Evolutionary conservation across 805 yeast species (phyloP).

Genomic region (Candida pseudofarinosa): DNA sequence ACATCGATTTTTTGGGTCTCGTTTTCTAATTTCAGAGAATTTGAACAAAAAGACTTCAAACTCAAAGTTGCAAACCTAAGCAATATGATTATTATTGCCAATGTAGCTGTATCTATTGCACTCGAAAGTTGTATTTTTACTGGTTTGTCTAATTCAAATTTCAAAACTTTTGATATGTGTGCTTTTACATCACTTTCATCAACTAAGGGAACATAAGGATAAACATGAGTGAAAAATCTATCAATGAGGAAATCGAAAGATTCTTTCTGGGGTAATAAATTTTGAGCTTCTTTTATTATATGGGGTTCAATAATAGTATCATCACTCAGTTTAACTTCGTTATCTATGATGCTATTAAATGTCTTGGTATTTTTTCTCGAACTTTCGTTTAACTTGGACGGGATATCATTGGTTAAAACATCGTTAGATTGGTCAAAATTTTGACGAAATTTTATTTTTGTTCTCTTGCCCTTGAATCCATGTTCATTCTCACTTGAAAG

Average conservation of each 20-base stretch:
- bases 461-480: background rate
- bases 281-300: slow-evolving; percentile 9
- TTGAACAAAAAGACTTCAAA: slow-evolving; percentile 20
- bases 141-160: background rate
- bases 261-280: slow-evolving; percentile 19
- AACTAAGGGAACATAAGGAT: slow-evolving; percentile 23
- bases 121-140: background rate
- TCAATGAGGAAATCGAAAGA: slow-evolving; percentile 23
- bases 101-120: background rate
- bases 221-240: slow-evolving; percentile 23
- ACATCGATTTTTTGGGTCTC: slow-evolving; percentile 13
- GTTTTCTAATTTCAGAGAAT: slow-evolving; percentile 22
- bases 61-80: slow-evolving; percentile 24
- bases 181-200: slow-evolving; percentile 24
- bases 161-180: slow-evolving; percentile 11
- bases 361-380: background rate
- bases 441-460: background rate
- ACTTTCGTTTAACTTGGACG: background rate
- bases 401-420: background rate
- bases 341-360: background rate
- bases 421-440: background rate
- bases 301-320: background rate
- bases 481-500: background rate
- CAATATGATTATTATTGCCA: slow-evolving; percentile 14
- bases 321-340: background rate